phyloP scores from a whole-genome alignment of 805 yeast species.

The Myxozyma geophila region DNA sequence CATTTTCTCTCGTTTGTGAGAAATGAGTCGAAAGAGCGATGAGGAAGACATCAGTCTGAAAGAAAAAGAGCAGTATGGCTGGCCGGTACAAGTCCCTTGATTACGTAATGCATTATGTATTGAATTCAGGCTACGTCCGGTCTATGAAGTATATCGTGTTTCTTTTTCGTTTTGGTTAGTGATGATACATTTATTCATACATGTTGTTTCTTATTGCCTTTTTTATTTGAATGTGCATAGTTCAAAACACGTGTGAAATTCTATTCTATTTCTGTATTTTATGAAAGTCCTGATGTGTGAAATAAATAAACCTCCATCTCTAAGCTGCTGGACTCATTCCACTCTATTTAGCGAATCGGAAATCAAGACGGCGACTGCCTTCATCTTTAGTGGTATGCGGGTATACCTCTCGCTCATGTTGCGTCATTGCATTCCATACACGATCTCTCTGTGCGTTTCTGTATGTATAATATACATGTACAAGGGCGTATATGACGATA shows the following conservation, averaged over 20 bases:
- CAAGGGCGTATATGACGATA: constrained; percentile 39
- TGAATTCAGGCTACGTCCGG: no score
- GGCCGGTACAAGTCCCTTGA: no score
- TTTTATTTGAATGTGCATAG: background rate
- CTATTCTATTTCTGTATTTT: background rate
- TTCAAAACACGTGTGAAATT: background rate
- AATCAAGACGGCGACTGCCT: constrained; percentile 66
- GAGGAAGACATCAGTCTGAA: background rate
- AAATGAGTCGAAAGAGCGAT: background rate
- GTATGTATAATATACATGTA: constrained; percentile 45
- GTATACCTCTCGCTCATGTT: constrained; percentile 58
- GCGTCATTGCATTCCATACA: constrained; percentile 57
- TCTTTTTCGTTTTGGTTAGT: background rate
- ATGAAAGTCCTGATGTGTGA: background rate
- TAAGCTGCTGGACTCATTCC: no score
- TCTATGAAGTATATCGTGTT: background rate
- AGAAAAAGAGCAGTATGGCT: background rate
- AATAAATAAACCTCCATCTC: no score
- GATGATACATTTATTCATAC: background rate
- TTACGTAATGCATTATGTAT: no score
- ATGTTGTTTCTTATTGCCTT: background rate
- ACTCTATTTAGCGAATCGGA: constrained; percentile 45
- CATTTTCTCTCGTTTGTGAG: constrained; percentile 4
- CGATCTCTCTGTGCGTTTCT: constrained; percentile 47
- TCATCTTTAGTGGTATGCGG: constrained; percentile 52